Conservation (phyloP, 2,329 filamentous ascomycete species). For the Mycosphaerella sp. region DNA sequence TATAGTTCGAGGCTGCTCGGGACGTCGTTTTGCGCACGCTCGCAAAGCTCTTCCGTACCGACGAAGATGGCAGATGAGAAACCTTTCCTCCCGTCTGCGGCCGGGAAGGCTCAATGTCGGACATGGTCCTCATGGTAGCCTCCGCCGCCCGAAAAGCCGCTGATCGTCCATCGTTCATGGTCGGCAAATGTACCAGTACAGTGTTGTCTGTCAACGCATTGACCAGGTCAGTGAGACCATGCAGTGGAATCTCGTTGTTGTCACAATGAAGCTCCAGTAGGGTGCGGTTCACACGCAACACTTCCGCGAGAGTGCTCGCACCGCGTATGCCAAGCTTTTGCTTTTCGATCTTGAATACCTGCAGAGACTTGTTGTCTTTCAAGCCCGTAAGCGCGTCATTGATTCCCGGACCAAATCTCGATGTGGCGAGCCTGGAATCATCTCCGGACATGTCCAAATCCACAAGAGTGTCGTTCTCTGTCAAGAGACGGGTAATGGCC, state of each 20-base stretch:
- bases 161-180: slow-evolving; percentile 56
- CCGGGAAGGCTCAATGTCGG: slow-evolving; percentile 23
- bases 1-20: slow-evolving; percentile 25
- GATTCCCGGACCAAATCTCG: slow-evolving; percentile 61
- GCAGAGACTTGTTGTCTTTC: slow-evolving; percentile 56
- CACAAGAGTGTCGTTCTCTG: slow-evolving; percentile 59
- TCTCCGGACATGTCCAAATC: slow-evolving; percentile 66
- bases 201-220: slow-evolving; percentile 62
- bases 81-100: slow-evolving; percentile 19
- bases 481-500: slow-evolving; percentile 57
- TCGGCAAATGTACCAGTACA: slow-evolving; percentile 55
- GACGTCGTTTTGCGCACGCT: slow-evolving; percentile 30
- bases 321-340: slow-evolving; percentile 64
- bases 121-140: slow-evolving; percentile 32
- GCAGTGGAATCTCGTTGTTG: slow-evolving; percentile 65
- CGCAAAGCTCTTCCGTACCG: slow-evolving; percentile 30
- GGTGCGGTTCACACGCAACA: slow-evolving; percentile 57
- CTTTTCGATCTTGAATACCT: slow-evolving; percentile 57
- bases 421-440: slow-evolving; percentile 63
- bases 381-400: slow-evolving; percentile 60
- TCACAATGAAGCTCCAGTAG: slow-evolving; percentile 63
- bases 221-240: slow-evolving; percentile 62
- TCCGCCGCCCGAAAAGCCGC: slow-evolving; percentile 50
- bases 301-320: slow-evolving; percentile 61
- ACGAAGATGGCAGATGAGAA: slow-evolving; percentile 16